Evolutionary conservation across 2,329 filamentous ascomycete genomes (phyloP), one percentile per base, ranked within the genome.

Genomic region (Aspergillus fructus): DNA sequence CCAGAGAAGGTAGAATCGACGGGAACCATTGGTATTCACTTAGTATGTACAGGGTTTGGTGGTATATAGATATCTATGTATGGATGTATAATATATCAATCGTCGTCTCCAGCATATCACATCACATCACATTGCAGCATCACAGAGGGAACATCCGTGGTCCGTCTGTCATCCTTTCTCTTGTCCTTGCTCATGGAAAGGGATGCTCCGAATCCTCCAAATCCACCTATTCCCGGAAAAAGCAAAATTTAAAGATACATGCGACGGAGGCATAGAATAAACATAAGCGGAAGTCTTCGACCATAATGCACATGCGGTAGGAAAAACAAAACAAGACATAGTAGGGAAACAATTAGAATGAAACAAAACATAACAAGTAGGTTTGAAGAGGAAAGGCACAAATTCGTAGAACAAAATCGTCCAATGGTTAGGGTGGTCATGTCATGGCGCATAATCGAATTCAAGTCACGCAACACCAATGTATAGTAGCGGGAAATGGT

Each of bases 31-130:
- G 55, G 45, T 49, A 59, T 56, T 55, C 19, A 53, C 56, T 57
- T 47, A 49, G 39, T 61, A 61, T 61, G 56, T 61, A 61, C 59
- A 59, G 34, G 23, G 34, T 43, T 47, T 30, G n/a, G 50, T 57
- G 49, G 27, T 56, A 53, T 56, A 48, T 23, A 47, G 54, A 56
- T 57, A 54, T 58, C 55, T 55, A 48, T 42, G 40, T 56, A 60
- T 48, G 45, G 34, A 55, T 49, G 53, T 55, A 51, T 34, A 52
- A 34, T 34, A 37, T 47, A 53, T 53, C 58, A 49, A 49, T 34
- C 55, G 42, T 43, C 49, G 34, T 46, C 43, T 47, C 30, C 37
- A 34, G 41, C 24, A 52, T 33, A 41, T 46, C 19, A 23, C 23
- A 49, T 52, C 33, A 23, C 41, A 40, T 43, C 23, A 30, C 15